Evolutionary conservation across 202 grass and related monocot species (phyloP), one percentile per base, ranked within the genome.

Genomic region (Zizania palustris): DNA sequence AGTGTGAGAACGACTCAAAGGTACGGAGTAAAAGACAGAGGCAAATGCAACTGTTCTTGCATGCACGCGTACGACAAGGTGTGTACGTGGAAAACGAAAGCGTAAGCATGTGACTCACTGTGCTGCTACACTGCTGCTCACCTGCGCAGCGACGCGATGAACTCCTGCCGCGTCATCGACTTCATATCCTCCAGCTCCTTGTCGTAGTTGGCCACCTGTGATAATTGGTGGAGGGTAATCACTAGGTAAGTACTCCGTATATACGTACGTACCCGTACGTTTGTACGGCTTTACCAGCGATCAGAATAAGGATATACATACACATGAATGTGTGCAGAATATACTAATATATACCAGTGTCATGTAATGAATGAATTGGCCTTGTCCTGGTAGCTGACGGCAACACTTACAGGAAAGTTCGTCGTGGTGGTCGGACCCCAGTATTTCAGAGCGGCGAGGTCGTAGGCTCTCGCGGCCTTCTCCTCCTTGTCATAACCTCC

Each of bases 401-500:
- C 18, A 44, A 37, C 49, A 63, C 75, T 71, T 80, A 96, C 93
- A 42, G 89, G 93, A 49, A 92, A 96, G 75, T 96, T 96, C 7
- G 93, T 96, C 10, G 93, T 90, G 22, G 89, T 84, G 6, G 87
- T 88, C 20, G 82, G 63, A 18, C 93, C 93, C 93, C 93, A 96
- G 42, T 96, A 88, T 72, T 96, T 96, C 0, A 96, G 89, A 0
- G 89, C 89, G 0, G 93, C 87, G 46, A 96, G 84, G 85, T 92
- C 93, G 8, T 96, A 96, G 40, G 89, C 93, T 67, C 85, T 81
- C 3, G 93, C 93, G 0, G 93, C 93, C 79, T 96, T 96, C 19
- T 92, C 93, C 72, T 96, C 93, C 75, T 92, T 88, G 9, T 96
- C 93, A 79, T 96, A 96, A 2, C 93, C 93, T 68, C 93, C 93